A percentile compares a stretch with the other conserved stretches of the same genome.
Evolutionary conservation across 768 basidiomycete genomes (phyloP).

Genomic region (Lepiota subincarnata): DNA sequence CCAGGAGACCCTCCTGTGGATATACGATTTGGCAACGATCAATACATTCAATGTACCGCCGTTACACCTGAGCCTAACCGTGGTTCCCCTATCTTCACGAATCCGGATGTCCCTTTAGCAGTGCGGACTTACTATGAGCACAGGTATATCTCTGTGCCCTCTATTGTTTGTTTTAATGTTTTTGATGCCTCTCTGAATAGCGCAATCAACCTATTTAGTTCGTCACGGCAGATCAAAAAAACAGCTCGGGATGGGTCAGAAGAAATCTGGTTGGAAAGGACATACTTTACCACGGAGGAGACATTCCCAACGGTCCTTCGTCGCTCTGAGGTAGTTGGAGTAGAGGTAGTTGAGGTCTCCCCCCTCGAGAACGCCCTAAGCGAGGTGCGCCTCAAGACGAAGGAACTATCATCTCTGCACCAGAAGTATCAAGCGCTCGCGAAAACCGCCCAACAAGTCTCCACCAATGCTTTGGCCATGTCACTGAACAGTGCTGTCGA

Average conservation of each 20-base stretch:
- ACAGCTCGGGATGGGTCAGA: constrained; percentile 59
- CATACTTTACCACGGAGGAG: constrained; percentile 80
- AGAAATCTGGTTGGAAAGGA: constrained; percentile 88
- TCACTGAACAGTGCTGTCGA: constrained; percentile 85
- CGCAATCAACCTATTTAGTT: constrained; percentile 80
- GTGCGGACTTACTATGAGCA: constrained; percentile 87
- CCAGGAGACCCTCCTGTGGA: constrained; percentile 77
- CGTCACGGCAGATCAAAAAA: constrained; percentile 64
- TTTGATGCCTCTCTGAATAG: constrained; percentile 32
- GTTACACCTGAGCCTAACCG: constrained; percentile 85
- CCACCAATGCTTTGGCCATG: constrained; percentile 83
- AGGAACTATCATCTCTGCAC: constrained; percentile 67
- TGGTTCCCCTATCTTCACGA: constrained; percentile 71
- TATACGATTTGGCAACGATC: constrained; percentile 71
- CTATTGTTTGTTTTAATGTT: neutral
- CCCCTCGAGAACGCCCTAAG: constrained; percentile 80
- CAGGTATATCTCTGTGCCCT: constrained; percentile 39
- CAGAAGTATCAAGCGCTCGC: constrained; percentile 73
- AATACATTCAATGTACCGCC: constrained; percentile 85
- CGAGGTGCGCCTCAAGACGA: constrained; percentile 78
- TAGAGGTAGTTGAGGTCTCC: constrained; percentile 72
- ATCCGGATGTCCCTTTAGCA: constrained; percentile 75
- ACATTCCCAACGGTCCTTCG: constrained; percentile 88
- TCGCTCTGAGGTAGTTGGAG: constrained; percentile 77
- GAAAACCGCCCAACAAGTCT: constrained; percentile 66